Evolutionary conservation across 2,329 filamentous ascomycete species (phyloP).

Genomic region (Aspergillus hortae): DNA sequence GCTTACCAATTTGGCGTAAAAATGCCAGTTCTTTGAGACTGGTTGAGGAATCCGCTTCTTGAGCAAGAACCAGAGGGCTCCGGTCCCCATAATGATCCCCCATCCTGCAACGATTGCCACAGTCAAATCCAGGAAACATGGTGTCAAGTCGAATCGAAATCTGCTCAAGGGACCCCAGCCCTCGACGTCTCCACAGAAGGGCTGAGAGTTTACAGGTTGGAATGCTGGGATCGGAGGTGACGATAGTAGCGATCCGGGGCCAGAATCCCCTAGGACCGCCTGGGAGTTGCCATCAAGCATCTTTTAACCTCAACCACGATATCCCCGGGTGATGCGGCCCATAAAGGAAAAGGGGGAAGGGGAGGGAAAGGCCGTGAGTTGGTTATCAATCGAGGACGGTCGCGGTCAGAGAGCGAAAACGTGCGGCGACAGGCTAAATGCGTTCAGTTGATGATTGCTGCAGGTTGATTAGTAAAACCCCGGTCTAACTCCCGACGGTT

Average conservation of each 20-base stretch:
- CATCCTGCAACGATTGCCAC: slow-evolving; percentile 73
- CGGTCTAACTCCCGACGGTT: background rate
- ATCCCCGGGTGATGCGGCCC: slow-evolving; percentile 20
- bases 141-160: slow-evolving; percentile 87
- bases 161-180: slow-evolving; percentile 94
- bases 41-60: slow-evolving; percentile 64
- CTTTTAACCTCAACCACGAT: slow-evolving; percentile 23
- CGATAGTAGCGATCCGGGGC: slow-evolving; percentile 24
- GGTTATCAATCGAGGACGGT: background rate
- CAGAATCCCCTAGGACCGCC: slow-evolving; percentile 29
- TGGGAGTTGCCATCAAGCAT: slow-evolving; percentile 35
- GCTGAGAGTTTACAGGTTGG: slow-evolving; percentile 48
- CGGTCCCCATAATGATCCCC: slow-evolving; percentile 72
- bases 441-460: background rate
- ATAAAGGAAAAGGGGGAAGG: slow-evolving; percentile 12
- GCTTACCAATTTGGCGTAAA: slow-evolving; percentile 84
- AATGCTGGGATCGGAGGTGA: slow-evolving; percentile 23
- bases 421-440: background rate
- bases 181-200: slow-evolving; percentile 82
- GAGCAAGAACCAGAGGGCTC: slow-evolving; percentile 76
- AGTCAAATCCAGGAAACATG: slow-evolving; percentile 94
- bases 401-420: slow-evolving; percentile 1
- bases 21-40: slow-evolving; percentile 82
- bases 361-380: slow-evolving; percentile 7
- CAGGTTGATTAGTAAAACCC: background rate